Percentiles rank a stretch among this genome's conserved stretches.
Evolutionary conservation across 2,329 filamentous ascomycete genomes (phyloP).

Genomic region (Zymoseptoria pseudotritici): DNA sequence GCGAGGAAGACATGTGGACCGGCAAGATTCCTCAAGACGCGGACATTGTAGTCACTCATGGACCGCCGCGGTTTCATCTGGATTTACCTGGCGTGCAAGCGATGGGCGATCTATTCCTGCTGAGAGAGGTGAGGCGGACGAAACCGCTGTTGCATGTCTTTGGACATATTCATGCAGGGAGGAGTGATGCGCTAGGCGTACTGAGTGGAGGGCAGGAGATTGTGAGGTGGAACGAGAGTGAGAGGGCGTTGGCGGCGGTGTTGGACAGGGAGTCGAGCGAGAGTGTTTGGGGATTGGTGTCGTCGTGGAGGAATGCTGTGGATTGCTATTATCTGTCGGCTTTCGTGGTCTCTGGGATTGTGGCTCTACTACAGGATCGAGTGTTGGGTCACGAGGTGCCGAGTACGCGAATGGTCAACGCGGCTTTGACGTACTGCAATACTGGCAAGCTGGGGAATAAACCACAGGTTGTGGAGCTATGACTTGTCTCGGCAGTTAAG

Average conservation of each 20-base stretch:
- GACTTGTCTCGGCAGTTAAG: not conserved
- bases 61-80: constrained; percentile 66
- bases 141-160: constrained; percentile 73
- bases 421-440: constrained; percentile 46
- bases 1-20: constrained; percentile 61
- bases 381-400: constrained; percentile 28
- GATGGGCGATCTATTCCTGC: constrained; percentile 60
- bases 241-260: constrained; percentile 64
- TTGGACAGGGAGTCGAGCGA: constrained; percentile 32
- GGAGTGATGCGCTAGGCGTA: constrained; percentile 19
- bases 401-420: constrained; percentile 52
- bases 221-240: constrained; percentile 67
- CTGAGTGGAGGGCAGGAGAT: constrained; percentile 54
- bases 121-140: constrained; percentile 66
- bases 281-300: constrained; percentile 26
- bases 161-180: constrained; percentile 71
- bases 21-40: constrained; percentile 62
- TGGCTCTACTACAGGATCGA: constrained; percentile 48
- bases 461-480: constrained; percentile 33
- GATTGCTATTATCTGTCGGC: constrained; percentile 49
- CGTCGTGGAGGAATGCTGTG: constrained; percentile 31
- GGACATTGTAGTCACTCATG: constrained; percentile 76
- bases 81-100: constrained; percentile 48
- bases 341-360: constrained; percentile 20
- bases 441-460: constrained; percentile 43